These are phyloP conservation scores for Phytophthora agathidicida DNA, from an alignment of 352 stramenopile species.

Conservation along the genomic window DNA sequence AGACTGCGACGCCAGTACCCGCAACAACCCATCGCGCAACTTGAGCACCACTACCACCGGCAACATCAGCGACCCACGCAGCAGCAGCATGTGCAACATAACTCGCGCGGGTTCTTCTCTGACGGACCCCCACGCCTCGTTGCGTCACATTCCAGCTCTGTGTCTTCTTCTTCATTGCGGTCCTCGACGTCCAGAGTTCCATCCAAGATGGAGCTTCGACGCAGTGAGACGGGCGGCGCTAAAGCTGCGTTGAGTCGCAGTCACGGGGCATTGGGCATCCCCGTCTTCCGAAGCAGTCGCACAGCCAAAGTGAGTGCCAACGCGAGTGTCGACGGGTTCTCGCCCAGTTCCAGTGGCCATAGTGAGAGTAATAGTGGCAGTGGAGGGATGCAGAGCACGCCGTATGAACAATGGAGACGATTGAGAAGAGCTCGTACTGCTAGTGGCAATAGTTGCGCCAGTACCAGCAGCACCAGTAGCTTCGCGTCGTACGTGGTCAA, in stretches of 20 bases:
- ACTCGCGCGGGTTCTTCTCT: conserved; percentile 13
- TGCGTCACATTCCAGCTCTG: conserved; percentile 5
- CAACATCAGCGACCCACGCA: conserved; percentile 22
- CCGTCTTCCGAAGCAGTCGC: conserved; percentile 54
- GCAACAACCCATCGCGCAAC: conserved; percentile 40
- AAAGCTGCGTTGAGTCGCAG: conserved; percentile 21
- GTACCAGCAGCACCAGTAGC: conserved; percentile 61
- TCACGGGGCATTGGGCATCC: conserved; percentile 36
- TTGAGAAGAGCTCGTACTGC: conserved; percentile 58
- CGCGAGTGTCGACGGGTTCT: conserved; percentile 18
- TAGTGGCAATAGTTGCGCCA: conserved; percentile 71
- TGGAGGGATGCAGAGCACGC: conserved; percentile 16
- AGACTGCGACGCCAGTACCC: conserved; percentile 31
- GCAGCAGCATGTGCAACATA: conserved; percentile 3
- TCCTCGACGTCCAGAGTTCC: conserved; percentile 26
- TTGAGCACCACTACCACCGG: conserved; percentile 41
- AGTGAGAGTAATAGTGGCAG: conserved; percentile 1
- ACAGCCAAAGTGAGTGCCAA: conserved; percentile 30
- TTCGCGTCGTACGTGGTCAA: conserved; percentile 61
- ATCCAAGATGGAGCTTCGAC: conserved; percentile 27
- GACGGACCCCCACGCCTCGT: conserved; percentile 25
- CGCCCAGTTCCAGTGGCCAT: conserved; percentile 16
- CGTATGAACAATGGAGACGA: conserved; percentile 44
- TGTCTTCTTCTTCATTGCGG: conserved; percentile 8
- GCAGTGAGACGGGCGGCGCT: conserved; percentile 7